Conservation (phyloP, 2,329 filamentous ascomycete species). For the Drechslerella dactyloides region DNA sequence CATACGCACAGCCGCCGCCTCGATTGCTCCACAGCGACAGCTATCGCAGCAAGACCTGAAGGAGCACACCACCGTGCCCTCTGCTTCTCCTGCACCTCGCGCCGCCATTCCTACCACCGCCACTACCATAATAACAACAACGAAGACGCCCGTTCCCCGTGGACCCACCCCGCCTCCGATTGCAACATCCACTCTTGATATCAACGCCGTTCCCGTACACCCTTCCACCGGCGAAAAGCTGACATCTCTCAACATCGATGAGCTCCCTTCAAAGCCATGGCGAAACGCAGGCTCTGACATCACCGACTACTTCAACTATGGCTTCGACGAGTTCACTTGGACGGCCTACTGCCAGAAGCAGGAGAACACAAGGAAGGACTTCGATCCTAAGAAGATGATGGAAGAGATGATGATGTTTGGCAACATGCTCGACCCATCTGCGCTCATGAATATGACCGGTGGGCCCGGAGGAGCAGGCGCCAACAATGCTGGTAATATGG, state of each 20-base stretch:
- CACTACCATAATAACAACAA: too few species aligned
- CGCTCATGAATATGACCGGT: slow-evolving; percentile 34
- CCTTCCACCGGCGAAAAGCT: slow-evolving; percentile 77
- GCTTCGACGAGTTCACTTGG: slow-evolving; percentile 98
- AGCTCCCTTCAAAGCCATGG: slow-evolving; percentile 87
- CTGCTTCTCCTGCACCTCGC: slow-evolving; percentile 52
- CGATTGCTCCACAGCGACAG: slow-evolving; percentile 40
- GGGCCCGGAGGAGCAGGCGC: slow-evolving; percentile 7
- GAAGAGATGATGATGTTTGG: slow-evolving; percentile 56
- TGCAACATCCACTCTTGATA: slow-evolving; percentile 80
- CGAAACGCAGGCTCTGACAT: slow-evolving; percentile 91
- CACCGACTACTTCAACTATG: slow-evolving; percentile 98
- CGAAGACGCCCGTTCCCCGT: slow-evolving; percentile 59
- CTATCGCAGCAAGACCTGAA: slow-evolving; percentile 40
- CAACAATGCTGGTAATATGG: slow-evolving; percentile 24
- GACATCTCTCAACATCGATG: slow-evolving; percentile 77
- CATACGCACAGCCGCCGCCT: slow-evolving; percentile 52
- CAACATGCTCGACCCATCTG: slow-evolving; percentile 52
- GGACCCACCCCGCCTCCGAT: slow-evolving; percentile 68
- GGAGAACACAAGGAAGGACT: slow-evolving; percentile 76
- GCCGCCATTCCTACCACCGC: slow-evolving; percentile 56
- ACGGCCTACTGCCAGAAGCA: slow-evolving; percentile 91
- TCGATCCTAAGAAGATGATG: slow-evolving; percentile 75
- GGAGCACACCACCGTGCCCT: slow-evolving; percentile 27
- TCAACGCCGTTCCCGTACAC: slow-evolving; percentile 81